Conservation (phyloP, 495 filamentous ascomycete species). For the Recurvomyces mirabilis region DNA sequence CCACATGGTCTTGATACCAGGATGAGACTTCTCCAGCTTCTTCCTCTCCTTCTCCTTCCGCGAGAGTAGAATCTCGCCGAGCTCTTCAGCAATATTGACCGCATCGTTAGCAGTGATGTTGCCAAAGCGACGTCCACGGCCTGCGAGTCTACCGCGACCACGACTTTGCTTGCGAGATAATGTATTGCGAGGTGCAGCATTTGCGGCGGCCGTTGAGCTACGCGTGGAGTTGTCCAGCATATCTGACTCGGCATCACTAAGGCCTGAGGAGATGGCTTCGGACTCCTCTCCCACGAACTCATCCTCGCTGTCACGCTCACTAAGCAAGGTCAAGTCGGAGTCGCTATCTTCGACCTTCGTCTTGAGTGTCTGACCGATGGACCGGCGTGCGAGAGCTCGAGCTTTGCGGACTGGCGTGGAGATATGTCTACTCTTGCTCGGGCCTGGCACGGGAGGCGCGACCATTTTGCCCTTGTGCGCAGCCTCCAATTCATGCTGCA, state of each 20-base stretch:
- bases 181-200: background rate
- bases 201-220: background rate
- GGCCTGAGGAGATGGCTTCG: constrained; percentile 6
- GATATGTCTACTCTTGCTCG: constrained; percentile 4
- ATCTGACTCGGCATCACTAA: constrained; percentile 19
- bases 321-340: constrained; percentile 12
- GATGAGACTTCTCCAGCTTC: constrained; percentile 66
- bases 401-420: constrained; percentile 1
- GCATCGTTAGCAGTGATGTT: constrained; percentile 4
- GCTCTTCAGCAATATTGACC: background rate
- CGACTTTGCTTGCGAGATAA: background rate
- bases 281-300: constrained; percentile 5
- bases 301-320: constrained; percentile 19
- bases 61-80: constrained; percentile 22
- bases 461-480: constrained; percentile 9
- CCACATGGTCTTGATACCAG: constrained; percentile 75
- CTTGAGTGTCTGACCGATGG: constrained; percentile 5
- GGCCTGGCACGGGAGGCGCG: background rate
- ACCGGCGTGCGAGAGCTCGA: constrained; percentile 6
- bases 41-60: constrained; percentile 41
- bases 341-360: constrained; percentile 15
- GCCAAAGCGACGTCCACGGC: constrained; percentile 4
- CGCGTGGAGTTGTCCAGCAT: background rate
- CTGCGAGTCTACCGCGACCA: background rate
- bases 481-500: constrained; percentile 8